These are phyloP conservation scores for Trichoderma cornu-damae DNA, from an alignment of 2,329 filamentous ascomycete species.

Conservation along the genomic window DNA sequence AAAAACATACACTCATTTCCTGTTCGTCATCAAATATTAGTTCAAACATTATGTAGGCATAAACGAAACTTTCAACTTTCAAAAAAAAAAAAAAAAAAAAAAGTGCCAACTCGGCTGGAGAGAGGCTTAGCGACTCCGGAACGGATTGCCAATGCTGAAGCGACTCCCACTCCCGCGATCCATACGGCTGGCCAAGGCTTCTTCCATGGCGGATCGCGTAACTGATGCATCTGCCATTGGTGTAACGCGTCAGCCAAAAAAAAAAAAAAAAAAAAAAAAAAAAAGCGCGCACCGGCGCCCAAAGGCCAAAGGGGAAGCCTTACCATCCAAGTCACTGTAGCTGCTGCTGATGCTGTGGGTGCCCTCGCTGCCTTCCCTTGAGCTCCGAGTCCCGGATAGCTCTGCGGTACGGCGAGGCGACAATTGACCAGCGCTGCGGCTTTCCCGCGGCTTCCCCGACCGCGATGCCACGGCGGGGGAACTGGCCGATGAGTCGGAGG, in stretches of 20 bases:
- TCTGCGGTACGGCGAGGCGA: conserved; percentile 57
- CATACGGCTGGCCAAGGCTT: conserved; percentile 60
- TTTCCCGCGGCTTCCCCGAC: conserved; percentile 31
- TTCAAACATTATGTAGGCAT: not conserved
- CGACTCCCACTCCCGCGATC: conserved; percentile 36
- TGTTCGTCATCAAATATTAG: no score
- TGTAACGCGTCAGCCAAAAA: not conserved
- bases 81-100: no score
- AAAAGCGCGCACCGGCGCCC: no score
- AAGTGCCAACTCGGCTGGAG: conserved; percentile 32
- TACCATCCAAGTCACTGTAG: conserved; percentile 79
- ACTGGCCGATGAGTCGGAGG: conserved; percentile 58
- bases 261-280: no score
- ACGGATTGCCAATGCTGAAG: conserved; percentile 65
- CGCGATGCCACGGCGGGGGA: conserved; percentile 41
- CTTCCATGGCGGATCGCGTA: conserved; percentile 74
- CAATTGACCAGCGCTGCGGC: conserved; percentile 41
- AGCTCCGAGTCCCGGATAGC: conserved; percentile 43
- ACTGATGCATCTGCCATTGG: conserved; percentile 63
- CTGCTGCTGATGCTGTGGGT: conserved; percentile 79
- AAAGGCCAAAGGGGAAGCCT: conserved; percentile 20
- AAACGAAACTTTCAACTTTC: not conserved
- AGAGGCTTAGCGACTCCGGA: conserved; percentile 57
- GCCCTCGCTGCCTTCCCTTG: conserved; percentile 63
- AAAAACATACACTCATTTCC: not conserved